phyloP scores from a whole-genome alignment of 129 eudicot genomes.

The Calendula officinalis region DNA sequence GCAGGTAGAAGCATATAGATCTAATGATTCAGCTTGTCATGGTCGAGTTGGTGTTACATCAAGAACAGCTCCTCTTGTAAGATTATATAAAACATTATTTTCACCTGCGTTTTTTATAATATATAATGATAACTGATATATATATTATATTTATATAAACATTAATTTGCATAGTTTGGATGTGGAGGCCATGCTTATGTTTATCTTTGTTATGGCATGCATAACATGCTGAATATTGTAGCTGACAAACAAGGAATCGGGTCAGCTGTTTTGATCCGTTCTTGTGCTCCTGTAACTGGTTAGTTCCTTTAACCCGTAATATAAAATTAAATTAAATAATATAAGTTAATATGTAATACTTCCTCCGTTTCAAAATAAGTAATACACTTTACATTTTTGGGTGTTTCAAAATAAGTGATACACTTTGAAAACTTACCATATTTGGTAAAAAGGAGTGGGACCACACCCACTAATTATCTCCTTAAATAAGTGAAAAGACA shows the following conservation, averaged over 20 bases:
- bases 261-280: conserved; percentile 89
- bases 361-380: no score
- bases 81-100: conserved; percentile 20
- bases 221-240: conserved; percentile 88
- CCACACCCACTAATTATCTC: no score
- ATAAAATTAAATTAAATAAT: no score
- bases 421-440: no score
- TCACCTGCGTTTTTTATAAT: no score
- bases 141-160: not conserved
- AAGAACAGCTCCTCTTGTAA: conserved; percentile 94
- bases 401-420: no score
- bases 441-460: no score
- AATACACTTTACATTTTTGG: no score
- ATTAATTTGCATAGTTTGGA: conserved; percentile 57
- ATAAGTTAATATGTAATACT: no score
- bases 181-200: conserved; percentile 97
- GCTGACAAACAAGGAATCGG: conserved; percentile 94
- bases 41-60: conserved; percentile 92
- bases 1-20: conserved; percentile 98
- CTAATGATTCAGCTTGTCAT: conserved; percentile 97
- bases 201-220: conserved; percentile 95
- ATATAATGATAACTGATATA: not conserved
- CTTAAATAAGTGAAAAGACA: no score
- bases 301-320: conserved; percentile 1
- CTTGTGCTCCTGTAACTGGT: conserved; percentile 91